These are phyloP conservation scores for Hypomontagnella submonticulosa DNA, from an alignment of 495 filamentous ascomycete genomes.

Conservation along the genomic window DNA sequence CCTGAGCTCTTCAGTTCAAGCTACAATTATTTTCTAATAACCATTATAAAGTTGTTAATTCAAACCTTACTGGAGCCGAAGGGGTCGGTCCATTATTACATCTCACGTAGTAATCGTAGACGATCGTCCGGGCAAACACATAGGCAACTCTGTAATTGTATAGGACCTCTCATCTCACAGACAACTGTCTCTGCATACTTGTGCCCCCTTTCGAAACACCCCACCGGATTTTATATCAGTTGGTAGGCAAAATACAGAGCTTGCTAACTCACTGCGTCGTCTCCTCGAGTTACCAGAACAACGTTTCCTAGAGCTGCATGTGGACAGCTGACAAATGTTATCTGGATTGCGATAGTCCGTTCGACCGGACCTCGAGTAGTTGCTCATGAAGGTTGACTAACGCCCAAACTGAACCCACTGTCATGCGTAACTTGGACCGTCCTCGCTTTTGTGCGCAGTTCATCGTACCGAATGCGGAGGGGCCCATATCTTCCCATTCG, in stretches of 20 bases:
- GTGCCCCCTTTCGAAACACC: slow-evolving; percentile 39
- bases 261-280: slow-evolving; percentile 15
- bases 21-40: no score
- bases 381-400: neutral
- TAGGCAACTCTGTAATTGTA: slow-evolving; percentile 7
- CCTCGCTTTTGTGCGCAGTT: slow-evolving; percentile 7
- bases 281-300: slow-evolving; percentile 6
- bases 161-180: slow-evolving; percentile 34
- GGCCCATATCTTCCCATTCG: slow-evolving; percentile 40
- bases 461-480: slow-evolving; percentile 23
- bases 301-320: slow-evolving; percentile 1
- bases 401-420: slow-evolving; percentile 8
- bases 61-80: neutral
- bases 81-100: slow-evolving; percentile 2
- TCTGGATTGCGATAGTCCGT: neutral
- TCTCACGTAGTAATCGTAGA: neutral
- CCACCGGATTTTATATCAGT: slow-evolving; percentile 20
- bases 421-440: slow-evolving; percentile 11
- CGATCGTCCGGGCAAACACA: neutral
- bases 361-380: neutral
- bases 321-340: neutral
- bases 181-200: slow-evolving; percentile 42
- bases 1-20: no score
- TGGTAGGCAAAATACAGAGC: slow-evolving; percentile 26
- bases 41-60: no score